These are phyloP conservation scores for Sequoia sempervirens DNA, from an alignment of 75 land plant species.

Conservation along the genomic window DNA sequence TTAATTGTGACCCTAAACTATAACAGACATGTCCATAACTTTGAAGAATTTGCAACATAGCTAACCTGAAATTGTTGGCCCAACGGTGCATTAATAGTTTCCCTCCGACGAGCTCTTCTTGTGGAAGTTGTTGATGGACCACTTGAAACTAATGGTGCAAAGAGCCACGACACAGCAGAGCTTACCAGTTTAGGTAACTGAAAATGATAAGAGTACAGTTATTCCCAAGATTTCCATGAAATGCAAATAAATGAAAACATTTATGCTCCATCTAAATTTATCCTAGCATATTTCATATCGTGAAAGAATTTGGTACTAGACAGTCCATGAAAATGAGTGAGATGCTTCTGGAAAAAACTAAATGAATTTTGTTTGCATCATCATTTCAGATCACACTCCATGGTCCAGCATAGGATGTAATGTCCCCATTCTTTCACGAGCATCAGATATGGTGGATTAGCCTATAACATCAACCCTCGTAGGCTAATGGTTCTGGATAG, in stretches of 20 bases:
- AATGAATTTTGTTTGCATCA: no score
- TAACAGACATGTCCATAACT: not conserved
- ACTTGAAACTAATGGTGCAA: constrained; percentile 47
- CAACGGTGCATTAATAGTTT: constrained; percentile 11
- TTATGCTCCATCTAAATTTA: not conserved
- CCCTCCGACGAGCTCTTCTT: constrained; percentile 31
- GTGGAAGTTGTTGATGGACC: constrained; percentile 33
- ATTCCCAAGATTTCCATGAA: not conserved
- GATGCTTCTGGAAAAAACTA: no score
- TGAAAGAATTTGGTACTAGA: not conserved
- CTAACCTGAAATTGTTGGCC: constrained; percentile 28
- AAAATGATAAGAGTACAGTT: not conserved
- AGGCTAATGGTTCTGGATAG: no score
- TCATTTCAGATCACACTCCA: no score
- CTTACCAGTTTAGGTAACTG: constrained; percentile 72
- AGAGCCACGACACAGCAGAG: constrained; percentile 52
- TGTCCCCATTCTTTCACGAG: no score
- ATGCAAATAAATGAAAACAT: not conserved
- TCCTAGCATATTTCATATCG: not conserved
- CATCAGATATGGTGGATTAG: no score
- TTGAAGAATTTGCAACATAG: not conserved
- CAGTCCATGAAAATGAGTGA: not conserved
- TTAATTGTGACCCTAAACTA: not conserved
- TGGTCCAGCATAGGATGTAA: no score
- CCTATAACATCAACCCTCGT: no score